Evolutionary conservation across 1,139 yeast species (phyloP), one percentile per base, ranked within the genome.

Genomic region (Yamadazyma trypodendri): DNA sequence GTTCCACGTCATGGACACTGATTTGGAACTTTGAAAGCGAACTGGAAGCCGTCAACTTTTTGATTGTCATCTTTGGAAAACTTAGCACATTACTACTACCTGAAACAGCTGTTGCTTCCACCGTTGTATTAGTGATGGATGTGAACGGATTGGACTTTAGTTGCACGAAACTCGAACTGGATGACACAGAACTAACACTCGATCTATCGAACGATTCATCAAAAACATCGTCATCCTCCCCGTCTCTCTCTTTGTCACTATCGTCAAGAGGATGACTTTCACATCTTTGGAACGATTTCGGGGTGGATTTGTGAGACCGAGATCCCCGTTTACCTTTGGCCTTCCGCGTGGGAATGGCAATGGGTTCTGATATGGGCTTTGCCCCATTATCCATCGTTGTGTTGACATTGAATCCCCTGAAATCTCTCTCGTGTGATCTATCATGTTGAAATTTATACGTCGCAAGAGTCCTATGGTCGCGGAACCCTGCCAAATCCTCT

Each of bases 121-220:
- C 31, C 4, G 30, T 32, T 10, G 35, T 16, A 13, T 32, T 32
- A 3, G 35, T 32, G 18, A 25, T 27, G 15, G 35, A 32, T 6
- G 31, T 10, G 20, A 25, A 18, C 11, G 35, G 35, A n/a, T n/a
- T 32, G 10, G 35, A 24, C 14, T 32, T 32, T 5, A 25, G 27
- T 22, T 24, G 35, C 16, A 32, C 22, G 18, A 32, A 32, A 25
- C 35, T 32, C 5, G 35, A 32, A 14, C 14, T 32, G 11, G 35
- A 25, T 5, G 31, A 25, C 24, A 24, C 13, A 4, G 35, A 32
- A 21, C 18, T 24, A 6, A 34, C 14, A 16, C 40, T 39, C 14
- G 29, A 28, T 13, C 35, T 39, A 11, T 43, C 50, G 28, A 41
- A 43, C 10, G 41, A 37, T 10, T 43, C 46, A 35, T 44, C 48